Conservation (phyloP, 169 alveolate genomes). For the Cytauxzoon felis region DNA sequence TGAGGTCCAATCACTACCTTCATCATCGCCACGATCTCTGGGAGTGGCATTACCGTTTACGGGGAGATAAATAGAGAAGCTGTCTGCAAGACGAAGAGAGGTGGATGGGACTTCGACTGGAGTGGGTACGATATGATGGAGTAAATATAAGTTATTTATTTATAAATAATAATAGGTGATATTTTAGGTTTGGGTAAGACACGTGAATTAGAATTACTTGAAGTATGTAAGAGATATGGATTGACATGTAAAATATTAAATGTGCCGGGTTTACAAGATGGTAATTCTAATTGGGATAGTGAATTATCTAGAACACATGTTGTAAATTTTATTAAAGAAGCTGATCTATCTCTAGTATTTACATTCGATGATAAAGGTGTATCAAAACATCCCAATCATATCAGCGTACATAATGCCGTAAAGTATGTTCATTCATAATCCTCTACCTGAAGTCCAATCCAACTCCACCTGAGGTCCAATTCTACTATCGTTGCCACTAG, state of each 20-base stretch:
- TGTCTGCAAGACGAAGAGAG: no score
- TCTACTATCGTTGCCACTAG: neutral
- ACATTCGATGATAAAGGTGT: constrained; percentile 70
- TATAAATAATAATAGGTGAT: constrained; percentile 40
- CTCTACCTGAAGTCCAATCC: neutral
- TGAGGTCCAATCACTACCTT: no score
- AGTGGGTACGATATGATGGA: no score
- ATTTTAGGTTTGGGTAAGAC: constrained; percentile 53
- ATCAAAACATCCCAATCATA: constrained; percentile 75
- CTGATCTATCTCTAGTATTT: constrained; percentile 20
- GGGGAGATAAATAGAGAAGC: no score
- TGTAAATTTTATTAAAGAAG: constrained; percentile 8
- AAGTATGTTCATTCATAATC: constrained; percentile 4
- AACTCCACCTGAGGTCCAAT: neutral
- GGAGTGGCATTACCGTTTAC: no score
- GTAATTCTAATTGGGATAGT: constrained; percentile 27
- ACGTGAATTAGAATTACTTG: constrained; percentile 47
- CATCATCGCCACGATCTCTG: no score
- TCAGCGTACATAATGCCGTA: constrained; percentile 39
- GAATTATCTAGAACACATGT: constrained; percentile 3
- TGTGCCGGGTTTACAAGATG: constrained; percentile 34
- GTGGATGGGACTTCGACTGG: no score
- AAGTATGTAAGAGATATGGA: constrained; percentile 39
- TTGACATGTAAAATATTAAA: constrained; percentile 26
- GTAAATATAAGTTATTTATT: constrained; percentile 3